Percentiles rank a stretch among this genome's conserved stretches.
These are phyloP conservation scores for Pythium brassicae DNA, from an alignment of 352 stramenopile species.

Conservation along the genomic window DNA sequence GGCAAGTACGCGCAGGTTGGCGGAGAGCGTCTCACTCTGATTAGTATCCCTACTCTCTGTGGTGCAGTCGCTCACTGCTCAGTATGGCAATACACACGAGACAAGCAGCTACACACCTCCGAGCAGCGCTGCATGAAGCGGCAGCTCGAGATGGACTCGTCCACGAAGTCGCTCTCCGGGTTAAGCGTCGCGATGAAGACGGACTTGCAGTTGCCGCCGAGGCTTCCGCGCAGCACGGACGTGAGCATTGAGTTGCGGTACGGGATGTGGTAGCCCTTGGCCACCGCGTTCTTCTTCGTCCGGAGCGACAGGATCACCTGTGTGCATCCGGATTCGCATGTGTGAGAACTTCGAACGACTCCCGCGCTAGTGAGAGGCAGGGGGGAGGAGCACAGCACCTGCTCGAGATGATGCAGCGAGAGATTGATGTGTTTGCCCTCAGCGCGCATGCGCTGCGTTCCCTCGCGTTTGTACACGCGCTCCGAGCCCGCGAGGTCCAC, in stretches of 20 bases:
- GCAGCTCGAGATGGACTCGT: constrained; percentile 95
- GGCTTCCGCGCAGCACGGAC: constrained; percentile 90
- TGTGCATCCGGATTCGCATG: no score
- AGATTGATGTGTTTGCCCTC: constrained; percentile 97
- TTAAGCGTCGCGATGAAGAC: constrained; percentile 96
- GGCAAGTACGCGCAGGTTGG: background rate
- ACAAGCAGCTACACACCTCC: constrained; percentile 38
- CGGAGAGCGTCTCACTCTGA: background rate
- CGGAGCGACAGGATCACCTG: constrained; percentile 94
- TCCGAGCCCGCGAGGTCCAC: constrained; percentile 96
- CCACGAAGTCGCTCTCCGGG: constrained; percentile 75
- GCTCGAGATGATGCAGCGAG: constrained; percentile 94
- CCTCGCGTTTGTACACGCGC: constrained; percentile 92
- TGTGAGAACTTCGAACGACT: background rate
- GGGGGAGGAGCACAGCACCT: no score
- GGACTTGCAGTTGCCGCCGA: constrained; percentile 97
- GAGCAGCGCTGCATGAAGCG: constrained; percentile 95
- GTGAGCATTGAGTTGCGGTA: constrained; percentile 98
- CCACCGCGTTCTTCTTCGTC: constrained; percentile 45
- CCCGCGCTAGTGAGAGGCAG: no score
- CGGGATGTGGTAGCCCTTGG: constrained; percentile 82
- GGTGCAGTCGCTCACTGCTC: background rate
- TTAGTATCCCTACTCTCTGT: background rate
- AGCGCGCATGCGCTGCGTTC: constrained; percentile 84
- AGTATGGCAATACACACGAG: background rate